Evolutionary conservation across 1,284 basidiomycete genomes (phyloP), one percentile per base, ranked within the genome.

Genomic region (Xerocomus nothofagi): DNA sequence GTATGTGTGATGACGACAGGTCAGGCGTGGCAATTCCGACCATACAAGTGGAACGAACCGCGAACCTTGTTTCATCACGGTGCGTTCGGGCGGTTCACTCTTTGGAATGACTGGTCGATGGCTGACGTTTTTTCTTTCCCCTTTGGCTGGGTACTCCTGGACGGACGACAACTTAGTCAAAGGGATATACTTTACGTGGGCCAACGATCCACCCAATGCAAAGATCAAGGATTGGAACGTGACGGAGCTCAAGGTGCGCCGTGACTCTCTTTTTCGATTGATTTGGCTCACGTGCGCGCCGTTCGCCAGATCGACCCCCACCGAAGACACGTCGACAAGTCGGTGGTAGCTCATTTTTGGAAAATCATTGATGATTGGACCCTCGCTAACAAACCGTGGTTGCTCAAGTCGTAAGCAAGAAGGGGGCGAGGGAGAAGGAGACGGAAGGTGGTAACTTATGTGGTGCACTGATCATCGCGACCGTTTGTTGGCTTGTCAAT

Each of bases 211-310:
- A 4, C 84, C 86, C 31, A 95, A 95, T 58, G 71, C 83, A 0
- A 92, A 89, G 57, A 88, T 98, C 54, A 87, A 88, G 63, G 93
- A 97, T 60, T 99, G 96, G 96, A 98, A 98, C 65, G 94, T 98
- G 15, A 89, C 89, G 0, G 91, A 95, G 62, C 78, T 98, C 56
- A 91, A 91, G 78, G 93, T 92, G 49, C 9, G 12, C 10, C 2
- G 11, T 17, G 3, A 0, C 6, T 24, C 2, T 4, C 11, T 17
- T 32, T 0, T 39, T 11, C 4, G n/a, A 3, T 33, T 6, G 14
- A 39, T 17, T 11, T 2, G 17, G 31, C 44, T 20, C n/a, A 26
- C 9, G 18, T 14, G 6, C 14, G 6, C 10, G 31, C 29, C 15
- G 8, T 26, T 21, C 6, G 29, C 17, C 55, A 93, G 93, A 93